Evolutionary conservation across 192 early-diverging fungal species (phyloP).

Genomic region (Dimargaris xerosporica): DNA sequence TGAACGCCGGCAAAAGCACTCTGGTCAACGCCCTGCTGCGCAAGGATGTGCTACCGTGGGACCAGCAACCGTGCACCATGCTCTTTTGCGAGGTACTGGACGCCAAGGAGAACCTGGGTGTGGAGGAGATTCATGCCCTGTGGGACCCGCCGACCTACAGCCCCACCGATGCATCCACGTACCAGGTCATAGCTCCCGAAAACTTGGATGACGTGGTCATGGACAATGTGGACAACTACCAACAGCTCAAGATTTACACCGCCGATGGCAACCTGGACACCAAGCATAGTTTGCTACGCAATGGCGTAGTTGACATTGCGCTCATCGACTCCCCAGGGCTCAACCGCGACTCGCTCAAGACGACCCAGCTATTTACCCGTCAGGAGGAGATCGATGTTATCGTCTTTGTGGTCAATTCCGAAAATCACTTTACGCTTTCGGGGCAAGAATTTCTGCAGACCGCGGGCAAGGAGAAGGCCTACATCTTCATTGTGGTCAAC

Average conservation of each 20-base stretch:
- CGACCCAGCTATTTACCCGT: conserved; percentile 87
- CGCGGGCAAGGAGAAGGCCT: conserved; percentile 97
- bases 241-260: conserved; percentile 89
- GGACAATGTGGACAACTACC: conserved; percentile 61
- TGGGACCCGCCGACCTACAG: conserved; percentile 49
- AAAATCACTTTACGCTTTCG: conserved; percentile 98
- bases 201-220: conserved; percentile 71
- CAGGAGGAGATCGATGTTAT: conserved; percentile 99
- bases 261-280: conserved; percentile 42
- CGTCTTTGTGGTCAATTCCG: conserved; percentile 97
- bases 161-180: conserved; percentile 54
- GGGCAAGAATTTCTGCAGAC: conserved; percentile 92
- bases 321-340: conserved; percentile 97
- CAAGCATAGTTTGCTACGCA: conserved; percentile 68
- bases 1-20: conserved; percentile 95
- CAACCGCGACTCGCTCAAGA: conserved; percentile 96
- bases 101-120: conserved; percentile 69
- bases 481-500: conserved; percentile 98
- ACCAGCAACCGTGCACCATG: conserved; percentile 96
- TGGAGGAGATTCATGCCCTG: conserved; percentile 90
- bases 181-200: conserved; percentile 43
- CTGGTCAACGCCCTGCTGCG: conserved; percentile 93
- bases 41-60: conserved; percentile 75
- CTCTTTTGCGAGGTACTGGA: conserved; percentile 94
- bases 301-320: conserved; percentile 90